Base-by-base conservation (phyloP, 1,284 basidiomycete species). In the Phaffia rhodozyma region DNA sequence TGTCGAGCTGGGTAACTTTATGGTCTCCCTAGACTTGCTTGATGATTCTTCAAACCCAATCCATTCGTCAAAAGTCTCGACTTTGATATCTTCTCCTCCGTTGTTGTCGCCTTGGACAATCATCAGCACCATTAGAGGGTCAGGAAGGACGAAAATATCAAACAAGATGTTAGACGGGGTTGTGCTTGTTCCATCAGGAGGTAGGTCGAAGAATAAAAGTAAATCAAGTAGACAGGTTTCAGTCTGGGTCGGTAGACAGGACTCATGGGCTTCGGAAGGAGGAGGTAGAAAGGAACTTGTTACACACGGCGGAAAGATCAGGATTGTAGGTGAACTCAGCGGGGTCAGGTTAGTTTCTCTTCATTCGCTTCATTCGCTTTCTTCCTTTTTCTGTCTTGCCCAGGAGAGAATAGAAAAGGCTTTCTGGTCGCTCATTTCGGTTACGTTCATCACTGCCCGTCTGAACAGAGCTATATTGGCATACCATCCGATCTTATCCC, bases 221-320 rank as follows among this genome's bases (percentile, higher is more conserved):
- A 43, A 43, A 43, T 2, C 5, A 16, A 50, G 43, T 27, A 20
- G 54, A 49, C n/a, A 55, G 48, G 48, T 3, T 23, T 16, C 29
- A 32, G 48, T 57, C 20, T 62, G 61, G 61, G 54, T 62, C 1
- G 61, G 61, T 20, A 27, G 61, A 25, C 54, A 62, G 30, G 61
- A 62, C 25, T 34, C 57, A 1, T 62, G 61, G 61, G 47, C 29
- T 21, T 62, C 18, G 47, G 38, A 43, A 43, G 38, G 38, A 43
- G 30, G 29, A 1, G 32, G 25, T n/a, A 47, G 60, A 29, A 61
- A 30, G 60, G 60, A 62, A 32, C 54, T 62, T 1, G 61, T 56
- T 25, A 62, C 61, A 0, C 47, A 50, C 1, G 61, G 61, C 11
- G 53, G 61, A 11, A 56, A 51, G 27, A 48, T 62, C 30, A 30